Conservation (phyloP, 2,329 filamentous ascomycete genomes). For the Diaporthe capsici region DNA sequence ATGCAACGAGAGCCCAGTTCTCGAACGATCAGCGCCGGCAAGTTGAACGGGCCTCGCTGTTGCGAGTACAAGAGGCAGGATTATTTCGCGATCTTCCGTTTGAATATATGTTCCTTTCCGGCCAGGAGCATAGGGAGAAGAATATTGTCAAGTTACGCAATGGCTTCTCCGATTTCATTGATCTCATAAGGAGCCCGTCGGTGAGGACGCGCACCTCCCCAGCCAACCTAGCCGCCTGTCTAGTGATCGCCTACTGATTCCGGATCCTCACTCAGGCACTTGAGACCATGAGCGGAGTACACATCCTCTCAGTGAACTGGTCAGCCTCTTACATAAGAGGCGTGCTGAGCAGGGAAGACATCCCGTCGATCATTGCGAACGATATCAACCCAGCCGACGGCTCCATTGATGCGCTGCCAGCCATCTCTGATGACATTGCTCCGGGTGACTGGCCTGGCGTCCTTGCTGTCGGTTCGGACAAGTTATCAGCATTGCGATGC, state of each 20-base stretch:
- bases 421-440: slow-evolving; percentile 48
- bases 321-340: slow-evolving; percentile 48
- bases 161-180: slow-evolving; percentile 56
- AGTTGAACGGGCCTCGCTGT: slow-evolving; percentile 63
- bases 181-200: slow-evolving; percentile 14
- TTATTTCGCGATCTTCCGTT: slow-evolving; percentile 60
- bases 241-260: background rate
- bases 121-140: slow-evolving; percentile 51
- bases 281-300: slow-evolving; percentile 43
- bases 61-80: slow-evolving; percentile 57
- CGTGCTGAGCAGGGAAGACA: slow-evolving; percentile 49
- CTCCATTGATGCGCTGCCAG: slow-evolving; percentile 8
- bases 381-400: slow-evolving; percentile 49
- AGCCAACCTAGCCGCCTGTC: background rate
- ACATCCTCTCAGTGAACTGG: slow-evolving; percentile 63
- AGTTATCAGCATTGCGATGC: slow-evolving; percentile 53
- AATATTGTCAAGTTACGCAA: slow-evolving; percentile 54
- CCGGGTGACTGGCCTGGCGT: background rate
- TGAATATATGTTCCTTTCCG: slow-evolving; percentile 54
- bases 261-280: background rate
- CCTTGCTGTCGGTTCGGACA: slow-evolving; percentile 53
- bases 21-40: slow-evolving; percentile 48
- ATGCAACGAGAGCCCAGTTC: background rate
- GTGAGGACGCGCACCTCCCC: background rate
- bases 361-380: slow-evolving; percentile 60